Evolutionary conservation across 306 rosid genomes (phyloP).

Genomic region (Vigna angularis): DNA sequence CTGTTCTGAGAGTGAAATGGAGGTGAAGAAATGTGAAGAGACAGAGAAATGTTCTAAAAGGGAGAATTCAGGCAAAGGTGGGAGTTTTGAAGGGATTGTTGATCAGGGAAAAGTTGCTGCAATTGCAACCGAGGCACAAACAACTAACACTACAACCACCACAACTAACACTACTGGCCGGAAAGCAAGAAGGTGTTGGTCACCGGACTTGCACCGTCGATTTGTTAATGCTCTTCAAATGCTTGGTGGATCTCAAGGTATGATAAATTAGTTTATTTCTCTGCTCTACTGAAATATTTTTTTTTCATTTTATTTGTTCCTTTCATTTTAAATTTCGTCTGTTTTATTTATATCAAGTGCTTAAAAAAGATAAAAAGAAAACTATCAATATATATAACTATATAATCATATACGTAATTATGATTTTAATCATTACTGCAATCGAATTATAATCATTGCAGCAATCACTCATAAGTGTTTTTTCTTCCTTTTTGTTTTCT

Average conservation of each 20-base stretch:
- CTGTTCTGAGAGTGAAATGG: conserved; percentile 47
- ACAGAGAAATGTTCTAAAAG: conserved; percentile 24
- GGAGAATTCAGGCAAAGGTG: conserved; percentile 38
- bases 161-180: conserved; percentile 44
- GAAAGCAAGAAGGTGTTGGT: conserved; percentile 92
- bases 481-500: background rate
- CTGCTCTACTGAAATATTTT: background rate
- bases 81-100: conserved; percentile 30
- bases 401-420: background rate
- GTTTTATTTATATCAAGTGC: background rate
- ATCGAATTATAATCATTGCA: conserved; percentile 6
- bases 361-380: background rate
- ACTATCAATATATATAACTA: background rate
- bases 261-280: background rate
- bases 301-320: too few species aligned
- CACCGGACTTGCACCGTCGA: conserved; percentile 87
- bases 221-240: conserved; percentile 88
- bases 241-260: conserved; percentile 97
- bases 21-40: conserved; percentile 53
- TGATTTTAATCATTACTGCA: background rate
- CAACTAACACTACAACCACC: conserved; percentile 3
- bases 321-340: background rate
- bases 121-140: conserved; percentile 49
- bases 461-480: background rate
- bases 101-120: conserved; percentile 58